Evolutionary conservation across 169 alveolate genomes (phyloP).

Genomic region (Miamiensis avidus): DNA sequence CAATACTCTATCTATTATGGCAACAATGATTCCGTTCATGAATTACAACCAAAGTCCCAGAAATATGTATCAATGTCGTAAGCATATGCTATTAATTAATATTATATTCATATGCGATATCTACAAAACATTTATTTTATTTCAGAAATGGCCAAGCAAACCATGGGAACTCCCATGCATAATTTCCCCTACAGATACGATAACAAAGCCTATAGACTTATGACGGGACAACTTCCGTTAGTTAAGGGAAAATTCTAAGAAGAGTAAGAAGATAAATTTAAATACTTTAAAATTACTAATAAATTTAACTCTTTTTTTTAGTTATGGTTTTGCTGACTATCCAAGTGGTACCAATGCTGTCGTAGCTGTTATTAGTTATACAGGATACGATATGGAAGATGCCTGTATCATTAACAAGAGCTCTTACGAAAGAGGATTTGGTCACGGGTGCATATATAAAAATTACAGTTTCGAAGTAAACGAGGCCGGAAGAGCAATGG

Average conservation of each 20-base stretch:
- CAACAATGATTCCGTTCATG: conserved; percentile 97
- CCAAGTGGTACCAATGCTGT: conserved; percentile 99
- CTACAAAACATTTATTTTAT: conserved; percentile 29
- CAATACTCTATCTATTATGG: conserved; percentile 95
- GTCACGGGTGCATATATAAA: conserved; percentile 97
- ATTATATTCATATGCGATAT: background rate
- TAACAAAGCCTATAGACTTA: conserved; percentile 92
- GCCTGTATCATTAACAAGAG: conserved; percentile 99
- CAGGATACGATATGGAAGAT: conserved; percentile 99
- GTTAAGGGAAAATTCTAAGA: conserved; percentile 95
- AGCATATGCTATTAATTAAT: conserved; percentile 12
- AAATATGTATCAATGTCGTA: conserved; percentile 96
- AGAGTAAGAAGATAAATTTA: conserved; percentile 3
- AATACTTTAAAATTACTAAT: no score
- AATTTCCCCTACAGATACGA: conserved; percentile 95
- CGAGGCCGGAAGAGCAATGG: conserved; percentile 38
- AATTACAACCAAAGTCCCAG: conserved; percentile 99
- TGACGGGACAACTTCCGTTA: conserved; percentile 98
- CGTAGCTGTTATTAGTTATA: conserved; percentile 99
- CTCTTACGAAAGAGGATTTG: conserved; percentile 99
- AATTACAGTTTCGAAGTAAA: conserved; percentile 70
- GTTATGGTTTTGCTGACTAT: conserved; percentile 94
- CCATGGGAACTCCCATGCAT: conserved; percentile 99
- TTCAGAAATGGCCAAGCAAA: conserved; percentile 97
- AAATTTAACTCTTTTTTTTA: no score